phyloP scores from a whole-genome alignment of 2,329 filamentous ascomycete species.

The Aureobasidium sp. region DNA sequence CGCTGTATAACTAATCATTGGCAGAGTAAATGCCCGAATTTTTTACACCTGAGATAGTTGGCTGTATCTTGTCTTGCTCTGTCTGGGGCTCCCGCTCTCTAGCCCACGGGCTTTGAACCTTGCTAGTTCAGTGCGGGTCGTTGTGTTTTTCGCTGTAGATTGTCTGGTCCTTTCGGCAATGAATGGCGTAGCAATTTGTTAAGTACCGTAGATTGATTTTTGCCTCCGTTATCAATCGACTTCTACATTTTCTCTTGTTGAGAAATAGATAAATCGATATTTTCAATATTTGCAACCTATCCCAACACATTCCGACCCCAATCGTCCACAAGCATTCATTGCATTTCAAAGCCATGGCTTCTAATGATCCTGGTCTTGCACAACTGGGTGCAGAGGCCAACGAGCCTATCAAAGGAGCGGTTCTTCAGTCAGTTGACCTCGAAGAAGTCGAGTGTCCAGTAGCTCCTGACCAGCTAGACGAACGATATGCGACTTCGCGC shows the following conservation, averaged over 20 bases:
- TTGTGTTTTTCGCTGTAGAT: not conserved
- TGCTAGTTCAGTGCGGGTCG: not conserved
- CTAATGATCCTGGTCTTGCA: conserved; percentile 26
- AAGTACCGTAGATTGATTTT: not conserved
- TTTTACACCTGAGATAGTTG: not conserved
- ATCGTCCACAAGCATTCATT: not conserved
- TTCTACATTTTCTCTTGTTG: not conserved
- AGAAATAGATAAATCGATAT: not conserved
- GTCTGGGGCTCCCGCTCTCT: not conserved
- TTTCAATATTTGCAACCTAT: not conserved
- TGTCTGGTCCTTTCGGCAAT: not conserved
- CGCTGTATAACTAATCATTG: not conserved
- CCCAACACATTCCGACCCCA: not conserved
- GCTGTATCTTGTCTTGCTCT: not conserved
- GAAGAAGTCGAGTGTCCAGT: conserved; percentile 34
- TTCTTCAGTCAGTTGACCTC: conserved; percentile 16
- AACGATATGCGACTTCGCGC: conserved; percentile 42
- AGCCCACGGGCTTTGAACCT: not conserved
- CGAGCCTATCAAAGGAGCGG: conserved; percentile 24
- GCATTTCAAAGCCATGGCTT: conserved; percentile 20
- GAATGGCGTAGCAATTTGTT: not conserved
- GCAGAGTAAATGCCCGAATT: not conserved
- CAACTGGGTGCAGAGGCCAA: conserved; percentile 21
- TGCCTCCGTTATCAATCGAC: not conserved
- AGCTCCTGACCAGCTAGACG: conserved; percentile 48